Evolutionary conservation across 2,329 filamentous ascomycete species (phyloP).

Genomic region (Didymellaceae sp.): DNA sequence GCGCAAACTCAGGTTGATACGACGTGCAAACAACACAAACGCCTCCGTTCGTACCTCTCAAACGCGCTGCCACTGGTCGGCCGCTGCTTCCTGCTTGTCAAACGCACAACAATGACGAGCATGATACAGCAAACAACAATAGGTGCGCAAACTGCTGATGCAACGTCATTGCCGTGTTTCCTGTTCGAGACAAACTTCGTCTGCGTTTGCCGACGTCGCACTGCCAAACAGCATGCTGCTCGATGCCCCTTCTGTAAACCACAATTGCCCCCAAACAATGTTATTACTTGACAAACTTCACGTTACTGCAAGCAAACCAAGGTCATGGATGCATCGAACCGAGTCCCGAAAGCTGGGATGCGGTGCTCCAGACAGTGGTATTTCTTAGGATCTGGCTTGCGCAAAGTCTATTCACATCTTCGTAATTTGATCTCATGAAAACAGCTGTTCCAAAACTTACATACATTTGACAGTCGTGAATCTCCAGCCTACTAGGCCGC

Average conservation of each 20-base stretch:
- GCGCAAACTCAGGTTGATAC: slow-evolving; percentile 1
- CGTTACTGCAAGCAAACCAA: slow-evolving; percentile 22
- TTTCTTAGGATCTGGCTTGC: slow-evolving; percentile 10
- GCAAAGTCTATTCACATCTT: slow-evolving; percentile 25
- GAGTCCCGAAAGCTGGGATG: slow-evolving; percentile 24
- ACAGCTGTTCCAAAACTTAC: slow-evolving; percentile 31
- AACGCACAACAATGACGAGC: slow-evolving; percentile 27
- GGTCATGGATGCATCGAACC: slow-evolving; percentile 17
- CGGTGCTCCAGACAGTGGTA: slow-evolving; percentile 28
- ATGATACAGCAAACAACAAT: slow-evolving; percentile 34
- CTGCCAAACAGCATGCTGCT: slow-evolving; percentile 8
- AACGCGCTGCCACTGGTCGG: slow-evolving; percentile 26
- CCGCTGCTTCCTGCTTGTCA: slow-evolving; percentile 26
- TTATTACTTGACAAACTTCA: slow-evolving; percentile 14
- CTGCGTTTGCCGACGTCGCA: slow-evolving; percentile 5
- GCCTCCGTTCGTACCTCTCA: slow-evolving; percentile 17
- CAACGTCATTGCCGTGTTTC: neutral
- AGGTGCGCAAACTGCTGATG: slow-evolving; percentile 34
- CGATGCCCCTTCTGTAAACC: slow-evolving; percentile 5
- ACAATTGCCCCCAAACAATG: slow-evolving; percentile 18
- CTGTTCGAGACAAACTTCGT: slow-evolving; percentile 16
- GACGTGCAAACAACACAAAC: slow-evolving; percentile 44
- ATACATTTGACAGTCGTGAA: slow-evolving; percentile 24
- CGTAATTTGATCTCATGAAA: slow-evolving; percentile 3
- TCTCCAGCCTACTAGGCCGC: neutral